A percentile compares a stretch with the other conserved stretches of the same genome.
Conservation (phyloP, 2,329 filamentous ascomycete species). For the Teratosphaeria pseudoeucalypti region DNA sequence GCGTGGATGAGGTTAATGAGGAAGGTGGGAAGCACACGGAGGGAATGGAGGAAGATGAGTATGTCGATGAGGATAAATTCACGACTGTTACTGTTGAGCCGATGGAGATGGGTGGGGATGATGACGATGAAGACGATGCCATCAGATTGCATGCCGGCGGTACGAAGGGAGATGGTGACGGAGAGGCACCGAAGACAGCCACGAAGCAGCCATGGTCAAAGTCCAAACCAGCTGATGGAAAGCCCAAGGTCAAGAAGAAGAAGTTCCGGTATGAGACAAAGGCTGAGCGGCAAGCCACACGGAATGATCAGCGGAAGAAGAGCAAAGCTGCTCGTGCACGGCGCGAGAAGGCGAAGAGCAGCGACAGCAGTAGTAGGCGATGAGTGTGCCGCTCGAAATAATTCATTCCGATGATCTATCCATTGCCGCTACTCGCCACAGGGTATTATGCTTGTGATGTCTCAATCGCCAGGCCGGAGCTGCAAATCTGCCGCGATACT, state of each 20-base stretch:
- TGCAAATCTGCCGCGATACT: background rate
- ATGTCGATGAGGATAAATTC: constrained; percentile 90
- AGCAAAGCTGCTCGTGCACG: constrained; percentile 55
- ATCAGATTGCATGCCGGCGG: constrained; percentile 21
- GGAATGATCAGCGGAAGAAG: constrained; percentile 58
- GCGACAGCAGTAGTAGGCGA: background rate
- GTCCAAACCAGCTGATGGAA: constrained; percentile 33
- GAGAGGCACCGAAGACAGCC: constrained; percentile 17
- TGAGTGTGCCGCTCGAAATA: background rate
- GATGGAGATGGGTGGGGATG: constrained; percentile 42
- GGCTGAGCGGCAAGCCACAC: constrained; percentile 57
- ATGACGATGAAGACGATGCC: constrained; percentile 23
- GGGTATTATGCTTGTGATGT: background rate
- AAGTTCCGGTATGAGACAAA: constrained; percentile 94
- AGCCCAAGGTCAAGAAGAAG: constrained; percentile 59
- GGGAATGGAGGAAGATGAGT: constrained; percentile 62
- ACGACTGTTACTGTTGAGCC: constrained; percentile 91
- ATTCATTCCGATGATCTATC: background rate
- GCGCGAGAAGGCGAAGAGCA: constrained; percentile 3
- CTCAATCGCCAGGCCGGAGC: background rate
- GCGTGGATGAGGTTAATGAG: background rate
- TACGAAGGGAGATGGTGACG: constrained; percentile 22
- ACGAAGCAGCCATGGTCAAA: constrained; percentile 42
- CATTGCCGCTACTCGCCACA: background rate
- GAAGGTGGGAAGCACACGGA: constrained; percentile 12